Conservation (phyloP, 768 basidiomycete genomes). For the Pisolithus microcarpus region DNA sequence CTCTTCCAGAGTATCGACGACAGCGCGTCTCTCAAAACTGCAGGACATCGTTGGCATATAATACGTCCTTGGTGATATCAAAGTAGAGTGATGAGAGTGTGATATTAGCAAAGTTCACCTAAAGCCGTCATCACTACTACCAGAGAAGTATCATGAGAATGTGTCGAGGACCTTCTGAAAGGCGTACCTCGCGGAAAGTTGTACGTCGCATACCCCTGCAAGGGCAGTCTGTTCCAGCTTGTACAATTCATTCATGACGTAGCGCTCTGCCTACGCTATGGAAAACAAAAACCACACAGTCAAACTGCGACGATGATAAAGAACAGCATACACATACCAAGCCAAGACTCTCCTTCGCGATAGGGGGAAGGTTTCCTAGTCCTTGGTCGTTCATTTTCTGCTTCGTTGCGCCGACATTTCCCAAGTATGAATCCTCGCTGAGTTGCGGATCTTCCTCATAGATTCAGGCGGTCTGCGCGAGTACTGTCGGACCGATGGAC, state of each 20-base stretch:
- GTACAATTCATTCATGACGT: conserved; percentile 79
- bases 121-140: conserved; percentile 63
- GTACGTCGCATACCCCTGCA: conserved; percentile 61
- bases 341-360: conserved; percentile 41
- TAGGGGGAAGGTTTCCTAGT: background rate
- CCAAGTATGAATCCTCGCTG: conserved; percentile 82
- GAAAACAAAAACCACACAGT: background rate
- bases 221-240: conserved; percentile 60
- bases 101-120: conserved; percentile 70
- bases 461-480: conserved; percentile 71
- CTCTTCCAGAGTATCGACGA: conserved; percentile 67
- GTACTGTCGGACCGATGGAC: conserved; percentile 70
- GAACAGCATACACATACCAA: conserved; percentile 42
- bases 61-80: conserved; percentile 81
- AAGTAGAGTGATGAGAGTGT: conserved; percentile 89
- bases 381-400: conserved; percentile 1
- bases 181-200: conserved; percentile 76
- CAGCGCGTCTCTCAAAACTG: conserved; percentile 50
- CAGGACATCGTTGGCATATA: conserved; percentile 65
- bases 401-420: conserved; percentile 44
- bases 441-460: conserved; percentile 79
- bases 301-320: background rate
- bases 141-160: conserved; percentile 2
- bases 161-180: too few relatives aligned
- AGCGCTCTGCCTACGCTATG: conserved; percentile 64